A percentile compares a stretch with the other conserved stretches of the same genome.
Conservation (phyloP, 2,329 filamentous ascomycete genomes). For the Aspergillus jensenii region DNA sequence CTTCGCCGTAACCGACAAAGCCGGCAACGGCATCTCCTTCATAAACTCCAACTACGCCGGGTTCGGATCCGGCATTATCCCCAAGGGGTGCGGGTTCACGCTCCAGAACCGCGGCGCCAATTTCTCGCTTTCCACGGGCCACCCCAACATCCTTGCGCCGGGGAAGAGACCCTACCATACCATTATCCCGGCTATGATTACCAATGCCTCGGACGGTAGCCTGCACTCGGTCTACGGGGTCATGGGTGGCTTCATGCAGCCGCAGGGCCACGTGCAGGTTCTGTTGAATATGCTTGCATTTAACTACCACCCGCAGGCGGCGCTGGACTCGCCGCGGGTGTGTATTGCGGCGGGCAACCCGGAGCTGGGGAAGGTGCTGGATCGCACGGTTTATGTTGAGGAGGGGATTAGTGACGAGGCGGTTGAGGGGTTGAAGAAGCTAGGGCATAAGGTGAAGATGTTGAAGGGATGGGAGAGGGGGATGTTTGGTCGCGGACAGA, state of each 20-base stretch:
- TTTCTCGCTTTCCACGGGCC: constrained; percentile 67
- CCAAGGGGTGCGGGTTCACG: constrained; percentile 82
- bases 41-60: constrained; percentile 94
- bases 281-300: constrained; percentile 86
- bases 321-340: constrained; percentile 86
- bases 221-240: constrained; percentile 89
- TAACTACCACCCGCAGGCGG: constrained; percentile 77
- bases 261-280: constrained; percentile 92
- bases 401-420: constrained; percentile 73
- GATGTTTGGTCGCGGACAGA: constrained; percentile 82
- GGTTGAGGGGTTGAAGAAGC: constrained; percentile 62
- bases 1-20: constrained; percentile 76
- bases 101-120: constrained; percentile 91
- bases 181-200: constrained; percentile 91
- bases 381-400: constrained; percentile 73
- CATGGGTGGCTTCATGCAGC: constrained; percentile 99
- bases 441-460: constrained; percentile 74
- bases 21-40: constrained; percentile 90
- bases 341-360: constrained; percentile 78
- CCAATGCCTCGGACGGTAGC: constrained; percentile 69
- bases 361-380: constrained; percentile 57
- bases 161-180: constrained; percentile 94
- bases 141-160: constrained; percentile 79
- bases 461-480: constrained; percentile 64
- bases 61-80: constrained; percentile 82